Conservation (phyloP, 257 asterid species). For the Gentiana macrophylla region DNA sequence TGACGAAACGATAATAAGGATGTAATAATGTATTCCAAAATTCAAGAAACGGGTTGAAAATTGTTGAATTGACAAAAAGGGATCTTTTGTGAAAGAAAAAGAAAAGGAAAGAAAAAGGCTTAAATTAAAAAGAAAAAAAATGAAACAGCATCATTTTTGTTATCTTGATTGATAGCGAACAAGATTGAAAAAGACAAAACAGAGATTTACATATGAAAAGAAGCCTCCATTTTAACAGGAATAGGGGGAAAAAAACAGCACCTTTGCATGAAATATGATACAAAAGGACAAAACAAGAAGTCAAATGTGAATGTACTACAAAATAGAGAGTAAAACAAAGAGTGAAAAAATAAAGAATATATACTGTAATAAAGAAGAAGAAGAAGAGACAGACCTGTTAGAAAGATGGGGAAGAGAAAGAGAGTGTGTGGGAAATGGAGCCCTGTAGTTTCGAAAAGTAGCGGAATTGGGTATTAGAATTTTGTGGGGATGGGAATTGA, state of each 20-base stretch:
- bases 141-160: not conserved
- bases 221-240: too few species aligned
- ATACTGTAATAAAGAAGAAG: too few species aligned
- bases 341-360: not conserved
- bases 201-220: too few species aligned
- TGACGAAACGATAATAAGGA: not conserved
- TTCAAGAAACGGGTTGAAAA: not conserved
- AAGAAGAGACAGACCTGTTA: not conserved
- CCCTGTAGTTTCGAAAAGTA: not conserved
- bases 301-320: not conserved
- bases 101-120: not conserved
- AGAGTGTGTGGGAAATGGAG: not conserved
- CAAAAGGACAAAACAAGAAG: not conserved
- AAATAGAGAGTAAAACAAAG: not conserved
- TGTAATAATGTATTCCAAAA: too few species aligned
- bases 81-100: too few species aligned
- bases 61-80: too few species aligned
- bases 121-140: not conserved
- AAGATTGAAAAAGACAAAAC: too few species aligned
- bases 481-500: too few species aligned
- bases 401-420: not conserved
- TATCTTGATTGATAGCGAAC: too few species aligned
- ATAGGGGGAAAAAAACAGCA: not conserved
- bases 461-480: not conserved
- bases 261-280: constrained; percentile 8